Base-by-base conservation (phyloP, 2,329 filamentous ascomycete genomes). In the Pseudonectria foliicola region DNA sequence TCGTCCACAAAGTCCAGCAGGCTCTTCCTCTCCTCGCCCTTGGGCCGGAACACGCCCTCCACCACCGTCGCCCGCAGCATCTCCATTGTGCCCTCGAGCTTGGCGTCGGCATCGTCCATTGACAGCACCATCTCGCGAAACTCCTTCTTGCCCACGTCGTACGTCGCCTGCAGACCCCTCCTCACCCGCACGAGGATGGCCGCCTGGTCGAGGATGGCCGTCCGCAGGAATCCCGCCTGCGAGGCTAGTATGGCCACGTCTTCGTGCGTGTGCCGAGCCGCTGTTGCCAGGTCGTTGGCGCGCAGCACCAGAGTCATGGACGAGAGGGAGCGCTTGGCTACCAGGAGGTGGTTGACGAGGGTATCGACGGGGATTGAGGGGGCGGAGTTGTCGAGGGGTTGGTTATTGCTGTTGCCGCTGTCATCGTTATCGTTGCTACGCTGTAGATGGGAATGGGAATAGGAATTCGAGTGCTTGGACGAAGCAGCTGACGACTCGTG, bases 271-370 rank as follows among this genome's bases (percentile, higher is more conserved):
- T 72, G 67, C 24, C 87, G 81, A 4, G 88, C 86, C 11, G 76
- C 70, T 13, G 77, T 86, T 29, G 92, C 83, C 37, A 95, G 80
- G 53, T 93, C 84, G 55, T 92, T 89, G 45, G 88, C 89, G 40
- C 85, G 84, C 56, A 85, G 81, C 33, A 95, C 86, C 40, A 85
- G 80, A 27, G 72, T 77, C 57, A 93, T 88, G 10, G 87, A 87
- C 12, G 84, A 85, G 4, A 96, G 73, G 1, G 89, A 89, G 29
- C 86, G 79, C 58, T 95, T 95, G 7, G 90, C 85, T 21, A 83
- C 81, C 27, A 95, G 77, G 25, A 95, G 81, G 62, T 94, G 80
- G 34, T 79, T 75, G 37, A 95, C 85, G 28, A 96, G 77, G 15
- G 77, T 79, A 49, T 94, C 86, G 53, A 94, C 75, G 24, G 61